Base-by-base conservation (phyloP, 2,329 filamentous ascomycete genomes). In the Colletotrichum endophyticum region DNA sequence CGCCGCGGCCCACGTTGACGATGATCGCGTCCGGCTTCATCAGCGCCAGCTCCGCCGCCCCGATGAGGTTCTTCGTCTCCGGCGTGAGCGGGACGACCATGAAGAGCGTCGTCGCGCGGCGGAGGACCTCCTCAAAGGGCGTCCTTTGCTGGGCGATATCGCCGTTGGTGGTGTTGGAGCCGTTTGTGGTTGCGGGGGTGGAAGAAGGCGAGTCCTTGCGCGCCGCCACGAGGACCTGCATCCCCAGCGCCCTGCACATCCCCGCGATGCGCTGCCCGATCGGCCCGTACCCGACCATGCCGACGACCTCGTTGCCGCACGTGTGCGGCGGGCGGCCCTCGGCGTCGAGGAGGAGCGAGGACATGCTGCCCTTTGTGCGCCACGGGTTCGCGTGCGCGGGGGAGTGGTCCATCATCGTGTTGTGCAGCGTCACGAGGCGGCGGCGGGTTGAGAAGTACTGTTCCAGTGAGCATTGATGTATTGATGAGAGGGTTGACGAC, bases 1-100 rank as follows among this genome's bases (percentile, higher is more conserved):
- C 82, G 27, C 84, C 84, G 44, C 84, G 80, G 6, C 84, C 84
- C n/a, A 81, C 78, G 71, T 81, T 81, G 69, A 81, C 66, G 32
- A 81, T 68, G 8, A 81, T 70, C 11, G 74, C 74, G 72, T 88
- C 77, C 25, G 64, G 56, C 15, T 72, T 25, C 80, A 81, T 78
- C 16, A 44, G 30, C 27, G 36, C 39, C 8, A 81, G 74, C 63
- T 81, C 79, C 5, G 59, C 27, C 8, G 36, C 66, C 1, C 78
- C 71, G n/a, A 82, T 69, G n/a, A 81, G 72, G 13, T 76, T 73
- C 5, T 76, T 53, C 6, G 80, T 81, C 5, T 79, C 78, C 0
- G 79, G 73, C 4, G 73, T 77, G 28, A 79, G 73, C 4, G 81
- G 81, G n/a, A 79, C 75, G 75, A 80, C 78, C 56, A 82, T 72